Conservation (phyloP, 2,329 filamentous ascomycete species). For the Diaporthe ilicicola region DNA sequence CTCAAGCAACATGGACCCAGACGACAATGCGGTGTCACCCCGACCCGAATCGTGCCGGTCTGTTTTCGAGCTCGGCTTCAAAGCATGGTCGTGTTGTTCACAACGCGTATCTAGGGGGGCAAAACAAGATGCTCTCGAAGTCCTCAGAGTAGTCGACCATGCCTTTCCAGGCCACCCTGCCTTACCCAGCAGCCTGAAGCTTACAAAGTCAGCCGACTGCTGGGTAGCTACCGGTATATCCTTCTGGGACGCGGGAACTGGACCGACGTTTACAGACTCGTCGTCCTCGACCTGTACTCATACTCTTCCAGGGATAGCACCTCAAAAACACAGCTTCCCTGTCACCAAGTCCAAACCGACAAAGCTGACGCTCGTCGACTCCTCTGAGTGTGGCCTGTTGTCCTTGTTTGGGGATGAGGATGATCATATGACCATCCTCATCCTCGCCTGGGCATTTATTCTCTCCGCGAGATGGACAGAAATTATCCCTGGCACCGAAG, state of each 20-base stretch:
- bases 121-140: neutral
- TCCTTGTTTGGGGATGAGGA: slow-evolving; percentile 2
- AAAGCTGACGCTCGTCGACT: neutral
- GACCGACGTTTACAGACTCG: neutral
- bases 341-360: neutral
- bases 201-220: neutral
- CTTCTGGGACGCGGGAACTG: slow-evolving; percentile 1
- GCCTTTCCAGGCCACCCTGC: neutral
- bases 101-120: neutral
- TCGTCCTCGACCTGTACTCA: neutral
- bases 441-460: slow-evolving; percentile 13
- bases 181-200: neutral
- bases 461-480: slow-evolving; percentile 21
- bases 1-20: neutral
- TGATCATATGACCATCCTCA: neutral
- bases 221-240: slow-evolving; percentile 1
- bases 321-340: neutral
- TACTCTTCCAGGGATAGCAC: neutral
- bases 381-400: neutral
- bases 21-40: slow-evolving; percentile 9
- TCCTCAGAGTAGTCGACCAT: neutral
- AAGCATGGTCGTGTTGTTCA: neutral
- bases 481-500: neutral
- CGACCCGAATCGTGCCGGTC: neutral
- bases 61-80: slow-evolving; percentile 16